phyloP scores from a whole-genome alignment of 75 land plant genomes.

The Pinus albicaulis region DNA sequence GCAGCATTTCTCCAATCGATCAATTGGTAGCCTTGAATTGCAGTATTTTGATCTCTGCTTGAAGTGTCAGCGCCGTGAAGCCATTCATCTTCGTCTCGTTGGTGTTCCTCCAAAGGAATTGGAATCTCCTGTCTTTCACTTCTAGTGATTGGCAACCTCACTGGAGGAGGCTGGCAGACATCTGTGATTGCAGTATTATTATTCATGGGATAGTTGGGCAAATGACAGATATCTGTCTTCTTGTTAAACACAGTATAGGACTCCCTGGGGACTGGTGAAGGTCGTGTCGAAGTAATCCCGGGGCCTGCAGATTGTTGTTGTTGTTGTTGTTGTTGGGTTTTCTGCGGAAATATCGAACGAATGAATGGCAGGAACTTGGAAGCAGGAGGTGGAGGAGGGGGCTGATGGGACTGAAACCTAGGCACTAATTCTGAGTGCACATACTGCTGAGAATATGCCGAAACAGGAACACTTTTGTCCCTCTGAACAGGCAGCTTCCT shows the following conservation, averaged over 20 bases:
- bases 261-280: background rate
- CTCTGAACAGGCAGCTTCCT: slow-evolving; percentile 11
- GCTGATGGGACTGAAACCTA: slow-evolving; percentile 4
- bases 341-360: slow-evolving; percentile 17
- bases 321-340: slow-evolving; percentile 3
- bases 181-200: background rate
- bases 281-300: background rate
- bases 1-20: slow-evolving; percentile 7
- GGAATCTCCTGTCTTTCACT: slow-evolving; percentile 20
- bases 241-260: background rate
- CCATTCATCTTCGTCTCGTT: slow-evolving; percentile 4
- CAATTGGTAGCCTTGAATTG: background rate
- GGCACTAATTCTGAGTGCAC: slow-evolving; percentile 1
- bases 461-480: slow-evolving; percentile 15
- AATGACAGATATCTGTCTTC: background rate
- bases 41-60: background rate
- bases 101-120: slow-evolving; percentile 15
- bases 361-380: slow-evolving; percentile 18
- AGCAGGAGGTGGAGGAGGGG: slow-evolving; percentile 12
- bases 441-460: slow-evolving; percentile 15
- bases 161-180: background rate
- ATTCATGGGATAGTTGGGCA: background rate
- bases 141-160: background rate
- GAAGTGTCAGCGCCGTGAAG: background rate
- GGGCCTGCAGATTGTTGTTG: background rate